Conservation (phyloP, 352 stramenopile species). For the Globisporangium irregulare region DNA sequence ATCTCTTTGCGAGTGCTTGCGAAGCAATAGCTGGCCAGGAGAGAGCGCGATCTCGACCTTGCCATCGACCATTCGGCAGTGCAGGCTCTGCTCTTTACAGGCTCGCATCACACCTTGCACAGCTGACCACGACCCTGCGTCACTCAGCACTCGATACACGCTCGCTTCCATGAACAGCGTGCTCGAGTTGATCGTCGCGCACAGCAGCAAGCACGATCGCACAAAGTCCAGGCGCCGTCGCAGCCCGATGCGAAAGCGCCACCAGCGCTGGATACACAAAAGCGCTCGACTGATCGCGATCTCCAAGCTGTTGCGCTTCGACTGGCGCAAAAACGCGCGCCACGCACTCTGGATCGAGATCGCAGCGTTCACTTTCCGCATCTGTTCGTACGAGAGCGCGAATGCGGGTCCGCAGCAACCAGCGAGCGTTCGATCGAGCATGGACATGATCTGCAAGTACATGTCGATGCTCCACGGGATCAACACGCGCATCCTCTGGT, state of each 20-base stretch:
- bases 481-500: constrained; percentile 59
- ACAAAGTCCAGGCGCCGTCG: constrained; percentile 49
- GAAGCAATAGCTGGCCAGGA: constrained; percentile 39
- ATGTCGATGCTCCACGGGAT: constrained; percentile 79
- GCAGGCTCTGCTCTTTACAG: constrained; percentile 51
- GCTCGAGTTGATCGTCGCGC: constrained; percentile 49
- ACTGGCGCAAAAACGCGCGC: constrained; percentile 38
- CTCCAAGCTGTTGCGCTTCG: constrained; percentile 43
- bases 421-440: constrained; percentile 24
- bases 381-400: constrained; percentile 55
- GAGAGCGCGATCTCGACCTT: constrained; percentile 46
- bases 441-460: constrained; percentile 61
- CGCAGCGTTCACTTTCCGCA: constrained; percentile 37
- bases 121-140: constrained; percentile 27
- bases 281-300: constrained; percentile 48
- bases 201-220: constrained; percentile 41
- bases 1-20: constrained; percentile 10
- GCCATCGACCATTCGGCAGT: constrained; percentile 38
- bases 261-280: constrained; percentile 71
- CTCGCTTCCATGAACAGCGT: constrained; percentile 71
- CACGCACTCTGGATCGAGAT: constrained; percentile 56
- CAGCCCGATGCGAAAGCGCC: constrained; percentile 47
- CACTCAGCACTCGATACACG: constrained; percentile 41
- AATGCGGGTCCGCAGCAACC: constrained; percentile 28
- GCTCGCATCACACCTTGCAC: constrained; percentile 27